Evolutionary conservation across 1,284 basidiomycete species (phyloP).

Genomic region (Tylopilus sp.): DNA sequence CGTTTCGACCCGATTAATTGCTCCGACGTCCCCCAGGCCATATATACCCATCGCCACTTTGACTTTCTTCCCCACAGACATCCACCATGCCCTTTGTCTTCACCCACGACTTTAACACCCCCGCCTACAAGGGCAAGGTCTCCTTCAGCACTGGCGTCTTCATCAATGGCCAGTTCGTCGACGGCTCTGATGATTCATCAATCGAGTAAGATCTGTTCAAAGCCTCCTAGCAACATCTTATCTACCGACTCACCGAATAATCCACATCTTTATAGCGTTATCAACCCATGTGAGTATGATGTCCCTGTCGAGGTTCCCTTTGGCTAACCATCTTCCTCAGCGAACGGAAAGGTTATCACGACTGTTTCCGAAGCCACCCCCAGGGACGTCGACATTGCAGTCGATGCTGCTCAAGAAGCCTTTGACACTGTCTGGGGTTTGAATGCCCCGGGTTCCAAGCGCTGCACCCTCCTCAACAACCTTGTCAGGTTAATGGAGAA

Average conservation of each 20-base stretch:
- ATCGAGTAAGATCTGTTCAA: slow-evolving; percentile 54
- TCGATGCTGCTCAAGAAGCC: slow-evolving; percentile 73
- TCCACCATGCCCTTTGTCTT: slow-evolving; percentile 43
- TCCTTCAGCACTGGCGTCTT: slow-evolving; percentile 71
- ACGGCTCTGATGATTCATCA: slow-evolving; percentile 58
- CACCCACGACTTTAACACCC: slow-evolving; percentile 59
- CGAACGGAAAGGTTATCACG: slow-evolving; percentile 68
- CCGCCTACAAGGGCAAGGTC: slow-evolving; percentile 66
- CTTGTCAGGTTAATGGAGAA: slow-evolving; percentile 59
- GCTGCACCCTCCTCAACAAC: slow-evolving; percentile 50
- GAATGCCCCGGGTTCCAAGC: slow-evolving; percentile 44
- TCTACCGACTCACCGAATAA: slow-evolving; percentile 1
- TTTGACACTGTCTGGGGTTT: slow-evolving; percentile 58
- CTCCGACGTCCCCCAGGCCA: slow-evolving; percentile 11
- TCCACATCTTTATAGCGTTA: slow-evolving; percentile 44
- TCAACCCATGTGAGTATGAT: slow-evolving; percentile 59
- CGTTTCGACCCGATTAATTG: too few species aligned
- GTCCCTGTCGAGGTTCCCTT: neutral
- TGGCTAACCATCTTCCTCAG: slow-evolving; percentile 23
- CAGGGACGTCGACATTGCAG: slow-evolving; percentile 73
- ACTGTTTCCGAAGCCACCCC: slow-evolving; percentile 62
- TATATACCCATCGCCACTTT: slow-evolving; percentile 15
- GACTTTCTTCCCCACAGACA: neutral
- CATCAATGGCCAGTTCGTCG: slow-evolving; percentile 77
- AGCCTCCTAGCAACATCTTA: neutral